Conservation (phyloP, 2,329 filamentous ascomycete genomes). For the Ceratocystis colombiana region DNA sequence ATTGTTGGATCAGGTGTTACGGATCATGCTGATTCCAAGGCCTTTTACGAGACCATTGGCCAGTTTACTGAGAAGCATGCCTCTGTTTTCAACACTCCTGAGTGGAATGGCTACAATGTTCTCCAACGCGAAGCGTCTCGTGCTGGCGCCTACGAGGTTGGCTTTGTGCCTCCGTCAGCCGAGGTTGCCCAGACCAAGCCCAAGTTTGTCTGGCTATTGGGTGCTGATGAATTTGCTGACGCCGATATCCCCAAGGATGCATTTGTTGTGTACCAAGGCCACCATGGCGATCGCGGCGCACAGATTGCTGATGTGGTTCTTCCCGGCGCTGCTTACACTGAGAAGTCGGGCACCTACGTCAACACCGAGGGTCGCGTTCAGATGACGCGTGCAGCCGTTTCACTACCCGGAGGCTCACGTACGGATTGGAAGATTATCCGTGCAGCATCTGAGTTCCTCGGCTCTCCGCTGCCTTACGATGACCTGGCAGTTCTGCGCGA, state of each 20-base stretch:
- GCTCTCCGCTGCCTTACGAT: slow-evolving; percentile 79
- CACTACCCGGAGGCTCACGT: slow-evolving; percentile 76
- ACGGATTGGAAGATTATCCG: slow-evolving; percentile 99
- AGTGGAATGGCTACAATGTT: slow-evolving; percentile 97
- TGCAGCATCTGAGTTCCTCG: slow-evolving; percentile 83
- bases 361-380: slow-evolving; percentile 97
- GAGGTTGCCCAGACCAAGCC: slow-evolving; percentile 74
- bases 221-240: slow-evolving; percentile 80
- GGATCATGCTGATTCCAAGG: slow-evolving; percentile 83
- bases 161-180: slow-evolving; percentile 77
- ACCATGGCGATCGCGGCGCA: slow-evolving; percentile 90
- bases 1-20: slow-evolving; percentile 85
- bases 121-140: slow-evolving; percentile 88
- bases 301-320: slow-evolving; percentile 89
- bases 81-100: slow-evolving; percentile 71
- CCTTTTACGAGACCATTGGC: slow-evolving; percentile 85
- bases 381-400: slow-evolving; percentile 81
- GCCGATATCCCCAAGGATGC: slow-evolving; percentile 88
- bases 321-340: slow-evolving; percentile 89
- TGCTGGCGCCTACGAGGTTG: slow-evolving; percentile 87
- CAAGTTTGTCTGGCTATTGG: slow-evolving; percentile 95
- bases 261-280: slow-evolving; percentile 95
- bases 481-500: slow-evolving; percentile 81
- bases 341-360: slow-evolving; percentile 91
- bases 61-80: slow-evolving; percentile 89